phyloP scores from a whole-genome alignment of 2,329 filamentous ascomycete species.

The Chrysoporthe cubensis region DNA sequence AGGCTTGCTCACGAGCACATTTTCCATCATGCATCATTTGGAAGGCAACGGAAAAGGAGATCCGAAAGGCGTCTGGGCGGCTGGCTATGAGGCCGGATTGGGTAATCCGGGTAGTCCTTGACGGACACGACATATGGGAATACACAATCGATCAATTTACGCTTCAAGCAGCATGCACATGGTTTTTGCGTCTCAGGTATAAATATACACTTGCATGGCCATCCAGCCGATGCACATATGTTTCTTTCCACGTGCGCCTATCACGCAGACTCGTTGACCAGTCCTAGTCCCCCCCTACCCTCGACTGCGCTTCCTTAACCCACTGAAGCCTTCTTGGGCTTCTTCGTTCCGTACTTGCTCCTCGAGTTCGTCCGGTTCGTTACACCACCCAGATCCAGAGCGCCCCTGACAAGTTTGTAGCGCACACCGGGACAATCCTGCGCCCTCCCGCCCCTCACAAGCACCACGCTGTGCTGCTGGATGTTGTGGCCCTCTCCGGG shows the following conservation, averaged over 20 bases:
- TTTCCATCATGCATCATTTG: conserved; percentile 14
- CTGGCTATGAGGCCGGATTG: conserved; percentile 18
- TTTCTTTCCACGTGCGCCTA: not conserved
- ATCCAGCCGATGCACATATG: not conserved
- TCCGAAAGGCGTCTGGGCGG: conserved; percentile 25
- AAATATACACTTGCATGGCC: conserved; percentile 1
- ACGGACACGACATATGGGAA: conserved; percentile 13
- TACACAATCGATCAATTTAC: not conserved
- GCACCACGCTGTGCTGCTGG: conserved; percentile 96
- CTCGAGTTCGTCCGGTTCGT: conserved; percentile 79
- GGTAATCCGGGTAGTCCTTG: conserved; percentile 17
- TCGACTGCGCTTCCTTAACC: conserved; percentile 37
- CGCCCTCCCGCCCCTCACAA: conserved; percentile 88
- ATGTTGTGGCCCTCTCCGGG: conserved; percentile 98
- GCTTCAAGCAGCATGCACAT: not conserved
- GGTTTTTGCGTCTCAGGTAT: not conserved
- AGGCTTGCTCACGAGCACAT: conserved; percentile 6
- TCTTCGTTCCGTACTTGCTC: conserved; percentile 98
- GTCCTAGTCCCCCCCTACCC: not conserved
- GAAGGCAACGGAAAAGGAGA: conserved; percentile 16
- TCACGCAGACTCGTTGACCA: not conserved
- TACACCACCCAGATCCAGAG: conserved; percentile 94
- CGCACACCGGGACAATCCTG: conserved; percentile 99
- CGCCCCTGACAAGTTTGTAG: conserved; percentile 90
- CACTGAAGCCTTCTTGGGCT: conserved; percentile 81